Evolutionary conservation across 2,329 filamentous ascomycete species (phyloP).

Genomic region (Nemania diffusa): DNA sequence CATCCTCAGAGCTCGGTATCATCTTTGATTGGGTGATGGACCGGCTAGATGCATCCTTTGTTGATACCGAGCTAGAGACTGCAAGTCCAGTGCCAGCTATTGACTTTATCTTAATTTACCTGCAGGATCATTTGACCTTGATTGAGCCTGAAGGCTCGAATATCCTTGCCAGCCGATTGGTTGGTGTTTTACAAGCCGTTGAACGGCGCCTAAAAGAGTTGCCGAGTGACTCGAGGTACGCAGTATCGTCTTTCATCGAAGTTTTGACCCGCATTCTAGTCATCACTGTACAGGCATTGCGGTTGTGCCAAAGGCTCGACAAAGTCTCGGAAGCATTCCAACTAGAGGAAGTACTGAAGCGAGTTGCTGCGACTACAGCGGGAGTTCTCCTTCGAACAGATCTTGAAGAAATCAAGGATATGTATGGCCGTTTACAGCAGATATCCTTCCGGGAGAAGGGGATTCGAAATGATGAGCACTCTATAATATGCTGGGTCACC

Average conservation of each 20-base stretch:
- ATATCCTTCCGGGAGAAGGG: slow-evolving; percentile 61
- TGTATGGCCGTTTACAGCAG: slow-evolving; percentile 62
- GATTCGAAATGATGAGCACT: slow-evolving; percentile 58
- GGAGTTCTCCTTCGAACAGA: slow-evolving; percentile 56
- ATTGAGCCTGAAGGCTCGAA: slow-evolving; percentile 49
- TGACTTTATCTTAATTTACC: slow-evolving; percentile 61
- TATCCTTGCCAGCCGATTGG: slow-evolving; percentile 56
- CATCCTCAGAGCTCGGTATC: slow-evolving; percentile 70
- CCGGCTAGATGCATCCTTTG: slow-evolving; percentile 47
- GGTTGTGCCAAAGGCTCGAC: slow-evolving; percentile 55
- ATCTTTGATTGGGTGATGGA: slow-evolving; percentile 69
- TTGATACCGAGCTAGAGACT: slow-evolving; percentile 29
- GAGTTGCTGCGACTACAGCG: slow-evolving; percentile 53
- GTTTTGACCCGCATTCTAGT: slow-evolving; percentile 53
- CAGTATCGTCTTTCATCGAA: slow-evolving; percentile 50
- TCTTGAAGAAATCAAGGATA: slow-evolving; percentile 54
- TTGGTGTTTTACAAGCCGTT: slow-evolving; percentile 58
- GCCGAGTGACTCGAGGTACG: slow-evolving; percentile 24
- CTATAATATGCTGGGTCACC: slow-evolving; percentile 67
- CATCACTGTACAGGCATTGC: slow-evolving; percentile 53
- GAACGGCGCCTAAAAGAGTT: slow-evolving; percentile 50
- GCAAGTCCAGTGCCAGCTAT: slow-evolving; percentile 49
- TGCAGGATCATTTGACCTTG: slow-evolving; percentile 57
- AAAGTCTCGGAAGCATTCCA: slow-evolving; percentile 53
- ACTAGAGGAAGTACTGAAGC: slow-evolving; percentile 61